A percentile compares a stretch with the other conserved stretches of the same genome.
Evolutionary conservation across 768 basidiomycete species (phyloP).

Genomic region (Lentinula sp.): DNA sequence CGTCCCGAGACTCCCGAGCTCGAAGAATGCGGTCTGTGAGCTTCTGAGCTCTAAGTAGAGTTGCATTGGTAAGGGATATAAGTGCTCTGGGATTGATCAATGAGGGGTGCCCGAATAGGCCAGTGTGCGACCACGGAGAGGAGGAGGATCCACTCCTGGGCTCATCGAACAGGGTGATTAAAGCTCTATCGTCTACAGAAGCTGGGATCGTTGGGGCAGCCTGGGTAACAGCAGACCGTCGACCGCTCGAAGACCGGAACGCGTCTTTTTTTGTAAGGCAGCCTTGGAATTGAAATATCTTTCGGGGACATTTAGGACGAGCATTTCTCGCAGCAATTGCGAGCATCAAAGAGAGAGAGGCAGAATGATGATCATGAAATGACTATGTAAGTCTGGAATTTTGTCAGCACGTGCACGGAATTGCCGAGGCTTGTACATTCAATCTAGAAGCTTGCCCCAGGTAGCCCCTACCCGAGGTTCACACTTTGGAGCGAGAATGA

Average conservation of each 20-base stretch:
- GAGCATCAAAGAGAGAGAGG: conserved; percentile 29
- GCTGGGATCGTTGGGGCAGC: conserved; percentile 46
- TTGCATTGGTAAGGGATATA: conserved; percentile 67
- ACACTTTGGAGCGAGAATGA: background rate
- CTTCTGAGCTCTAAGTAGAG: conserved; percentile 71
- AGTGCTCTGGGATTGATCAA: conserved; percentile 69
- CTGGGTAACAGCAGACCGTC: conserved; percentile 31
- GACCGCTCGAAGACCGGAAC: conserved; percentile 9
- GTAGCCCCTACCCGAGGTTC: background rate
- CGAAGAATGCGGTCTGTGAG: conserved; percentile 81
- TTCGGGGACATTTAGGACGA: conserved; percentile 27
- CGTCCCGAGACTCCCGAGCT: conserved; percentile 64
- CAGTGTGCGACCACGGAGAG: conserved; percentile 51
- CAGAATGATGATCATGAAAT: background rate
- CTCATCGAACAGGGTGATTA: conserved; percentile 69
- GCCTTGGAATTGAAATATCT: conserved; percentile 33
- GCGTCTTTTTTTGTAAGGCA: conserved; percentile 30
- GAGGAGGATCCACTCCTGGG: conserved; percentile 33
- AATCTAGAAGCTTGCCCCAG: background rate
- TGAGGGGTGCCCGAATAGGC: conserved; percentile 78
- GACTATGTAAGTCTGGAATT: background rate
- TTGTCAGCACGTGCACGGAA: background rate
- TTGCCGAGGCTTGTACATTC: background rate
- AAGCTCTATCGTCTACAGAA: conserved; percentile 57
- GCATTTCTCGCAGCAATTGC: conserved; percentile 35